Base-by-base conservation (phyloP, 2,329 filamentous ascomycete genomes). In the Verticillium isaacii region DNA sequence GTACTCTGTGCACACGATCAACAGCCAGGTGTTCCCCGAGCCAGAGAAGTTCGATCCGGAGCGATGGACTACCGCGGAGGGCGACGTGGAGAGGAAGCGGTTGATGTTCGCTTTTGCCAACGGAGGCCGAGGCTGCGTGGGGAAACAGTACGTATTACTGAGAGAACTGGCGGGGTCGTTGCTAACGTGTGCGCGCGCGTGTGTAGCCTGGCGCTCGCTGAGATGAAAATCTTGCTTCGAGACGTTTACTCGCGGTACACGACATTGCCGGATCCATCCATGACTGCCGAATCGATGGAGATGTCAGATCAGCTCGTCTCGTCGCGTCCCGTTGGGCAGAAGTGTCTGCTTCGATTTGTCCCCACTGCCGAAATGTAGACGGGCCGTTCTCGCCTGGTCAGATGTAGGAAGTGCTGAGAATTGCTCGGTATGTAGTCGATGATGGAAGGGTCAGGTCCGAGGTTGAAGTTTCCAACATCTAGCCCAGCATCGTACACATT, bases 31-130 rank as follows among this genome's bases (percentile, higher is more conserved):
- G 1, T 98, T 96, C 71, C 87, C 89, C 1, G 83, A 93, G 54
- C 90, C 93, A 0, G 90, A 96, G 63, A 76, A 74, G 6, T 97
- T 93, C 70, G 81, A 88, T 58, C 93, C 93, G 0, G 90, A 94
- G 61, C 84, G 94, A 67, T 97, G 93, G 93, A 84, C 97, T 66
- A 86, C 83, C 17, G 81, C 83, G 9, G 83, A 88, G 56, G 92
- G 91, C 2, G 91, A 94, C 68, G 82, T 89, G 63, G 90, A 94
- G 68, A 80, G 85, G 62, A 84, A 84, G 66, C 77, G 84, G 54
- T 69, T 85, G 8, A 84, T 88, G 68, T 89, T 89, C 76, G 83
- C 88, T 0, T 90, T 90, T 76, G 82, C 86, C 7, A 84, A 79
- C 57, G 88, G 88, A 5, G 87, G 85, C 0, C 77, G 88, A 66